Base-by-base conservation (phyloP, 2,329 filamentous ascomycete species). In the Botryotinia convoluta region DNA sequence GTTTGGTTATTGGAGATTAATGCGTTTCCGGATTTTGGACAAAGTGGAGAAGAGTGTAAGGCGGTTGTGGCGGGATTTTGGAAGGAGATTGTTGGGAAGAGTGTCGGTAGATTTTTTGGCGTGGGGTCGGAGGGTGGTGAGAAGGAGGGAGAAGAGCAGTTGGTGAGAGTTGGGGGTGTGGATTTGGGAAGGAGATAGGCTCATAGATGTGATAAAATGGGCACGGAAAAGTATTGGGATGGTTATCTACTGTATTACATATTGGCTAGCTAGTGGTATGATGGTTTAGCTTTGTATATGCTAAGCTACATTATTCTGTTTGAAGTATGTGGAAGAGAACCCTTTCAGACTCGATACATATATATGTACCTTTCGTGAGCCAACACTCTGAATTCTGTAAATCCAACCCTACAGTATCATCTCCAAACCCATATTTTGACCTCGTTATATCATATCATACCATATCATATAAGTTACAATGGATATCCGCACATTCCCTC, bases 11-110 rank as follows among this genome's bases (percentile, higher is more conserved):
- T 99, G 73, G 96, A 99, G 84, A 89, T 97, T 45, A 99, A 99
- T 84, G 93, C 95, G 0, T 99, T 97, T 83, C 96, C 96, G 16
- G 96, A 99, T 84, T 98, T 98, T 80, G 90, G 88, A 80, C 95
- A 98, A 88, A 97, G 94, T 26, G 96, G 96, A 0, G 87, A 87
- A 12, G 91, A 92, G 73, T 83, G 97, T 76, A 89, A 87, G 80
- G 88, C 84, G 0, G 82, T 98, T 59, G 91, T 99, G 37, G 88
- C 85, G 32, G 92, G 90, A 12, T 86, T 99, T 77, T 96, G 97
- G 86, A 87, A 89, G 78, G 92, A 89, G 18, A 91, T 93, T 35
- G 86, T 97, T 60, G 86, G 89, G 72, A 84, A 87, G 76, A 93
- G 86, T 2, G 88, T 97, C 2, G 83, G 84, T 82, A 82, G 87